Evolutionary conservation across 1,139 yeast genomes (phyloP).

Genomic region (Pichia sp.): DNA sequence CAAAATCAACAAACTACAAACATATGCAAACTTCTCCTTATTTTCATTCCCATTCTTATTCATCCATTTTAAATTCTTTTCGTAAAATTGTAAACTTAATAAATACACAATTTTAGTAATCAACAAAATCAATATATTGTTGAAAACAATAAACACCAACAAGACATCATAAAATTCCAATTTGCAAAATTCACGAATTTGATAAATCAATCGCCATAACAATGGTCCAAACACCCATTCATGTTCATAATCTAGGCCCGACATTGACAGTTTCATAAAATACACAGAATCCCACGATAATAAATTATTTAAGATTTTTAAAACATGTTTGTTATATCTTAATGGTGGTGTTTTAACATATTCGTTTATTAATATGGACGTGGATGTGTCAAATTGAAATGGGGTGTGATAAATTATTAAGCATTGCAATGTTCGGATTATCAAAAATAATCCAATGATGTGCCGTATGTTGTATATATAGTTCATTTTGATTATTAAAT

Average conservation of each 20-base stretch:
- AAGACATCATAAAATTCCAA: conserved; percentile 38
- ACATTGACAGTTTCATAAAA: conserved; percentile 51
- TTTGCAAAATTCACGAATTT: conserved; percentile 21
- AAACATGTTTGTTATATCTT: conserved; percentile 5
- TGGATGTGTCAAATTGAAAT: conserved; percentile 35
- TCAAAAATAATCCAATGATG: background rate
- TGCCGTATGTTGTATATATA: conserved; percentile 1
- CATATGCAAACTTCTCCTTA: conserved; percentile 27
- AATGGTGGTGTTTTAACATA: conserved; percentile 11
- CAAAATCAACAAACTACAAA: conserved; percentile 44
- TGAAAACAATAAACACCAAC: conserved; percentile 38
- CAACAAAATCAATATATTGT: conserved; percentile 49
- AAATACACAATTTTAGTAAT: conserved; percentile 47
- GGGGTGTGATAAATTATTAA: conserved; percentile 36
- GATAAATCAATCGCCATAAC: conserved; percentile 54
- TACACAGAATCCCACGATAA: conserved; percentile 85
- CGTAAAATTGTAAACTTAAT: conserved; percentile 37
- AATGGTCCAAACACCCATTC: conserved; percentile 83
- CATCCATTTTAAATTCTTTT: conserved; percentile 3
- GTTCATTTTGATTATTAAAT: background rate
- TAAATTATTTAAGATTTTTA: conserved; percentile 39
- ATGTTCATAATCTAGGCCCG: conserved; percentile 63
- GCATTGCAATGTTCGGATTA: conserved; percentile 30
- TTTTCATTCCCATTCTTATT: background rate
- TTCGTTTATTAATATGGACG: conserved; percentile 18